A percentile compares a stretch with the other conserved stretches of the same genome.
Evolutionary conservation across 2,329 filamentous ascomycete species (phyloP).

Genomic region (Exserohilum turcica): DNA sequence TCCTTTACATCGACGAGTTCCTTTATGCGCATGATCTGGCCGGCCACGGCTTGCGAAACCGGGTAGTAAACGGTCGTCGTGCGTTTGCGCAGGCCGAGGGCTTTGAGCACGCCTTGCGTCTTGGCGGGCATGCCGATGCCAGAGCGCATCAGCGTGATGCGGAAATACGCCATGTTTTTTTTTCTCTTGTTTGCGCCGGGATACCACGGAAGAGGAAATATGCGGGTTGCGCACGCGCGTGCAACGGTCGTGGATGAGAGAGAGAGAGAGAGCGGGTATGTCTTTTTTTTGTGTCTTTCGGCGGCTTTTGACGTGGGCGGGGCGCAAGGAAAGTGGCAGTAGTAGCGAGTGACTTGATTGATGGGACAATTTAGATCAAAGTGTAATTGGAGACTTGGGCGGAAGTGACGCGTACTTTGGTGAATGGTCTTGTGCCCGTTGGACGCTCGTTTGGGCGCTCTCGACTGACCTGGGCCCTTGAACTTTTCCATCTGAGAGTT

Average conservation of each 20-base stretch:
- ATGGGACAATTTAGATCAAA: not conserved
- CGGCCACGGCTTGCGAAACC: conserved; percentile 78
- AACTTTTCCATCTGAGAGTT: conserved; percentile 19
- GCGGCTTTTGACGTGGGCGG: not conserved
- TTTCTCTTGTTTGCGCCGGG: conserved; percentile 1
- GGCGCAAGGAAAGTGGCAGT: not conserved
- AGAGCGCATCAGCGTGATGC: conserved; percentile 86
- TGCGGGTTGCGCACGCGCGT: conserved; percentile 1
- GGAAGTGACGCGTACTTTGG: not conserved
- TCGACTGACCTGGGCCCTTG: not conserved
- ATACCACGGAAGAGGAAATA: too few relatives aligned
- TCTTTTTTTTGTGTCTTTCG: not conserved
- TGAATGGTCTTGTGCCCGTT: conserved; percentile 3
- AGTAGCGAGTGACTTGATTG: too few relatives aligned
- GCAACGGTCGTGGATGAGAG: not conserved
- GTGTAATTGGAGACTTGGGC: not conserved
- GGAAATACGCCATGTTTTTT: conserved; percentile 75
- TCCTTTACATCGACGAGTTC: conserved; percentile 85
- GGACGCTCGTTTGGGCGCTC: conserved; percentile 4
- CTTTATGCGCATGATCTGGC: conserved; percentile 93
- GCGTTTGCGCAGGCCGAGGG: conserved; percentile 83
- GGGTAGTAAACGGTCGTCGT: conserved; percentile 89
- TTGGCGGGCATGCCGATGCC: conserved; percentile 83
- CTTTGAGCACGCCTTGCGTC: conserved; percentile 78
- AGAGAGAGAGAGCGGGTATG: too few relatives aligned